Base-by-base conservation (phyloP, 441 rosid species). In the Pelargonium cotyledonis region DNA sequence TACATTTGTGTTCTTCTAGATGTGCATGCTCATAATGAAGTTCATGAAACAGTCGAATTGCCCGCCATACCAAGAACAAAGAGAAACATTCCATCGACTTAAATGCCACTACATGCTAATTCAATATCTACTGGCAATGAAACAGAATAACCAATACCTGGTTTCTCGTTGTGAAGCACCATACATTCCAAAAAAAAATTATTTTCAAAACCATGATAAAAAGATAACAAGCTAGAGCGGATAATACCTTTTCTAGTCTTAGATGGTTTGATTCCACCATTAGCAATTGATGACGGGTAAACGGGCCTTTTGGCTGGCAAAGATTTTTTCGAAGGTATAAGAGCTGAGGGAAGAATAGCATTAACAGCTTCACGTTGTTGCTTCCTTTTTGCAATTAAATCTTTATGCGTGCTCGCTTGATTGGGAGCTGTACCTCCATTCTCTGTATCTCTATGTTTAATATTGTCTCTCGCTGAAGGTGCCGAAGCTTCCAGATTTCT, bases 311-410 rank as follows among this genome's bases (percentile, higher is more conserved):
- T 90, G 49, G 80, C 70, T 75, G 85, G 81, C 65, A 70, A 63
- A 67, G 75, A 11, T 66, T 79, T 85, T 79, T 85, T 89, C 7
- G 95, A 86, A 73, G 98, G 86, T 80, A 92, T 85, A 72, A 95
- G 84, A 78, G 96, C 85, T 14, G 97, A 81, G 66, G 65, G 76
- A 68, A 95, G 92, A 81, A 95, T 88, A 63, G 98, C 95, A 69
- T 86, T 91, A 75, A 90, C 96, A 75, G 92, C 96, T 79, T 89
- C 92, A 26, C 98, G 92, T 69, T 92, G 90, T 51, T 84, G 82
- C 79, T 91, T 92, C 73, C 97, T 84, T 82, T 88, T 84, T 18
- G 83, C 68, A 63, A 82, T 77, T 41, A 83, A 55, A 80, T 87
- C 88, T 61, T 78, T 80, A 75, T 74, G 80, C 74, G 81, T 73